phyloP scores from a whole-genome alignment of 768 basidiomycete species.

The Lentinula sp. region DNA sequence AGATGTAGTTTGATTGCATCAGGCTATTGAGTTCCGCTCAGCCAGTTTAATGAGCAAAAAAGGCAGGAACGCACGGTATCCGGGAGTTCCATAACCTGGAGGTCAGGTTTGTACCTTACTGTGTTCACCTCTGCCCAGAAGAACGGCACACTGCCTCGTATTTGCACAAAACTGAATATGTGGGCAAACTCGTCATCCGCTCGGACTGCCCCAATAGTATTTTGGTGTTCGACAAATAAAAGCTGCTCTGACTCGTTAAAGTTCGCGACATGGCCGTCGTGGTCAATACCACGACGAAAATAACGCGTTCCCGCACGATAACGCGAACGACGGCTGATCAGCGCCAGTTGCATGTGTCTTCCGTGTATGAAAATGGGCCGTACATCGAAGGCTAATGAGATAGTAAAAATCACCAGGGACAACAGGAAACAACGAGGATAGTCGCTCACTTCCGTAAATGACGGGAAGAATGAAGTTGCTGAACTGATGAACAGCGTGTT shows the following conservation, averaged over 20 bases:
- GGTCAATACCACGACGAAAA: slow-evolving; percentile 90
- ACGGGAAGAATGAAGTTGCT: slow-evolving; percentile 87
- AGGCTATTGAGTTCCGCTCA: slow-evolving; percentile 34
- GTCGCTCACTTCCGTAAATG: slow-evolving; percentile 77
- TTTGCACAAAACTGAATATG: slow-evolving; percentile 87
- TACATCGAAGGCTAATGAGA: slow-evolving; percentile 72
- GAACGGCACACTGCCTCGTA: slow-evolving; percentile 86
- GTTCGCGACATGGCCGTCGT: slow-evolving; percentile 87
- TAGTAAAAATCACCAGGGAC: neutral
- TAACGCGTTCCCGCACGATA: slow-evolving; percentile 96
- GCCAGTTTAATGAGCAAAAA: neutral
- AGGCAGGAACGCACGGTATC: slow-evolving; percentile 59
- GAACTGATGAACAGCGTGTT: slow-evolving; percentile 44
- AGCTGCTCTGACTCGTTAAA: slow-evolving; percentile 99
- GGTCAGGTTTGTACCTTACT: slow-evolving; percentile 90
- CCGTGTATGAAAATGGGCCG: slow-evolving; percentile 72
- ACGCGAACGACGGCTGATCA: slow-evolving; percentile 91
- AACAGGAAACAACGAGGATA: slow-evolving; percentile 24
- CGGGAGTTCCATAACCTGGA: slow-evolving; percentile 91
- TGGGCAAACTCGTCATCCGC: slow-evolving; percentile 43
- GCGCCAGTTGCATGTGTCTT: slow-evolving; percentile 72
- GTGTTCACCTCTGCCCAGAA: slow-evolving; percentile 98
- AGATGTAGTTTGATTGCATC: slow-evolving; percentile 72
- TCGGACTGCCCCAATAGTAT: slow-evolving; percentile 31
- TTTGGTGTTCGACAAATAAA: slow-evolving; percentile 63